Base-by-base conservation (phyloP, 441 rosid species). In the Gossypium gossypioides region DNA sequence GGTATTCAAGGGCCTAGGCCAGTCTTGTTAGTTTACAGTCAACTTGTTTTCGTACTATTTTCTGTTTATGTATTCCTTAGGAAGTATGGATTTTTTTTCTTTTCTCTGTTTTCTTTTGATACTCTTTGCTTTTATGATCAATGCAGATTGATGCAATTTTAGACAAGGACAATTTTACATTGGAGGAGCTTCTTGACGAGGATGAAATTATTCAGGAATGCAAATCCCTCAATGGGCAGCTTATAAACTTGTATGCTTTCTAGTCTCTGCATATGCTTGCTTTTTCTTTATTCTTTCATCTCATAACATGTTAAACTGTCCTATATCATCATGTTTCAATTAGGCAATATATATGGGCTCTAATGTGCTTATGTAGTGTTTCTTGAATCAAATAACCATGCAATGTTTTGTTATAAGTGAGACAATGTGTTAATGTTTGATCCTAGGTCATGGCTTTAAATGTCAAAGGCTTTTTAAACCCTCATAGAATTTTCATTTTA, bases 121-220 rank as follows among this genome's bases (percentile, higher is more conserved):
- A 21, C 19, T 32, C 69, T 24, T 69, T 6, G 16, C 46, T 24
- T 24, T 59, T 44, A 34, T 69, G 61, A 40, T 50, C 25, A 67
- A 78, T 78, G 73, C 82, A 93, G 98, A 93, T 93, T 85, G 98
- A 93, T 80, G 72, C 96, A 61, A 87, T 93, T 82, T 85, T 93
- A 84, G 98, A 91, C 64, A 93, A 91, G 84, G 95, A 86, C 1
- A 82, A 81, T 71, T 91, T 86, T 81, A 87, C 97, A 37, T 37
- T 93, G 80, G 98, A 93, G 76, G 98, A 93, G 83, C 95, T 93
- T 81, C 96, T 93, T 69, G 95, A 91, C 21, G 98, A 93, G 85
- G 98, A 93, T 81, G 98, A 93, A 80, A 87, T 93, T 32, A 93
- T 93, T 83, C 98, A 93, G 81, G 98, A 93, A 81, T 93, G 98